Evolutionary conservation across 306 rosid genomes (phyloP).

Genomic region (Purshia tridentata): DNA sequence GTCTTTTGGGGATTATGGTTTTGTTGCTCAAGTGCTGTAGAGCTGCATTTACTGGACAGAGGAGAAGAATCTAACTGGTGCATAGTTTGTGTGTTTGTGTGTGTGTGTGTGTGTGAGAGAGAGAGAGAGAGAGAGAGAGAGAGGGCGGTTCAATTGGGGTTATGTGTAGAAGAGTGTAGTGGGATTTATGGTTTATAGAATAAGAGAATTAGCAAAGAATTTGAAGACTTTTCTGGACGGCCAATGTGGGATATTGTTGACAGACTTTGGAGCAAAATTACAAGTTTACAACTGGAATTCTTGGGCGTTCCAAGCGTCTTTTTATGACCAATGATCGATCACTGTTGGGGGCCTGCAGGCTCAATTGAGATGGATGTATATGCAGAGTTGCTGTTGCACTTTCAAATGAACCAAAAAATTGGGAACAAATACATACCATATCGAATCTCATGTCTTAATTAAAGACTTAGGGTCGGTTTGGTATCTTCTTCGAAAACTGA

Average conservation of each 20-base stretch:
- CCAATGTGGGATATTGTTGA: conserved; percentile 9
- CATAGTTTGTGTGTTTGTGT: no score
- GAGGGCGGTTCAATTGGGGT: neutral
- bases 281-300: conserved; percentile 15
- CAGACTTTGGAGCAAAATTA: neutral
- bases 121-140: conserved; percentile 4
- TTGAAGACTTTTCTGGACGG: conserved; percentile 33
- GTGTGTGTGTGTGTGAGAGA: no score
- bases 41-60: conserved; percentile 41
- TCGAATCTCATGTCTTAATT: neutral
- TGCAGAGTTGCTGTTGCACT: neutral
- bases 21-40: conserved; percentile 29
- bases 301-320: conserved; percentile 37
- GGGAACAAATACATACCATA: neutral
- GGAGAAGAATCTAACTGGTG: neutral
- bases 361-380: neutral
- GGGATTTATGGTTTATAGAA: conserved; percentile 29
- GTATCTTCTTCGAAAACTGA: neutral
- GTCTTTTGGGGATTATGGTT: conserved; percentile 20
- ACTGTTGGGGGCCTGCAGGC: conserved; percentile 30
- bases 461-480: neutral
- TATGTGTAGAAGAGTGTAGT: conserved; percentile 5
- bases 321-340: conserved; percentile 46
- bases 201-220: neutral
- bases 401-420: neutral